Evolutionary conservation across 805 yeast species (phyloP), one percentile per base, ranked within the genome.

Genomic region (Kluyveromyces dobzhanskii): DNA sequence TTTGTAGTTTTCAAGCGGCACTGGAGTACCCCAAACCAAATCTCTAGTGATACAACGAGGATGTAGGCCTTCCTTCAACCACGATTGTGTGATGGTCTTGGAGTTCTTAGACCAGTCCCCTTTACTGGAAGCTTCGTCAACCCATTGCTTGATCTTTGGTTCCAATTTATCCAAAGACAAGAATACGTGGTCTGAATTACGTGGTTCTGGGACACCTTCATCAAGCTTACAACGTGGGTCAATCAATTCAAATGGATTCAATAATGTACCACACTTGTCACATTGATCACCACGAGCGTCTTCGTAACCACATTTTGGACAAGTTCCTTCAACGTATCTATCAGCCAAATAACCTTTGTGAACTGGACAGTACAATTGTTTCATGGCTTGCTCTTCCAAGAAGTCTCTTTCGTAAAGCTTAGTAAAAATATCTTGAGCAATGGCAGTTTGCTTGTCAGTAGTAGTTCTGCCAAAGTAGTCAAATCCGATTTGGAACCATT

Each of bases 251-350:
- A 87, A 82, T 37, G 98, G 95, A 60, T 90, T 84, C 51, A 92
- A 71, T 48, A 92, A 70, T 44, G 67, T 65, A 48, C 98, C 99
- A 71, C 99, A 92, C 54, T 80, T 80, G 64, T 92, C 99, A 74
- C 99, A 92, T 70, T 92, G 99, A 64, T 92, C 99, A 52, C 99
- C 99, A 64, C 98, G 79, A 24, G 99, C 99, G 61, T 92, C 98
- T 46, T 84, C 95, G 59, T 87, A 92, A 32, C 70, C 75, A 70
- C 99, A 92, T 63, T 81, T 81, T 42, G 97, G 97, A 69, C 99
- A 92, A 37, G 79, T 85, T 50, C 99, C 99, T 66, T 92, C 97
- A 26, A 92, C 98, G 53, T 76, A 92, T 61, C 99, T 73, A 61
- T 92, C 99, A 41, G 99, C 98, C 43, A 92, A 71, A 65, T 78